These are phyloP conservation scores for Cryptosporidium bovis DNA, from an alignment of 169 alveolate species.

Conservation along the genomic window DNA sequence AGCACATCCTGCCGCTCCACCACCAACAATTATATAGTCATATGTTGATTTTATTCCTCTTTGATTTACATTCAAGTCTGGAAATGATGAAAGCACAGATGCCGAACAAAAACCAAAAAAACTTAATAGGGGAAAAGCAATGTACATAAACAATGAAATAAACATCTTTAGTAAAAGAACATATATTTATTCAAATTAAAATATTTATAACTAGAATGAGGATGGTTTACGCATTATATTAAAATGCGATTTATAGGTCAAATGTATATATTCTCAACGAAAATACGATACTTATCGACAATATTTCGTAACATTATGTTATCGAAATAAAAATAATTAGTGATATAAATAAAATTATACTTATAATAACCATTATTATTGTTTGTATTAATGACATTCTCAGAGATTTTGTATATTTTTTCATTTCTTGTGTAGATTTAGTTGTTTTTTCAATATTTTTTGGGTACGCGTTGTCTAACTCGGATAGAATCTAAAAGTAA, in stretches of 20 bases:
- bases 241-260: not conserved
- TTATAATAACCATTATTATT: constrained; percentile 2
- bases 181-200: too few relatives aligned
- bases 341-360: constrained; percentile 31
- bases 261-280: constrained; percentile 8
- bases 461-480: constrained; percentile 18
- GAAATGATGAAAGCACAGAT: not conserved
- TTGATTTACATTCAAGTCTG: not conserved
- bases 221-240: not conserved
- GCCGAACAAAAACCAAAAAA: not conserved
- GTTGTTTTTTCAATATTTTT: constrained; percentile 15
- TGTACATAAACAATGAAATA: not conserved
- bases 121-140: not conserved
- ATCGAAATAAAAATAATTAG: constrained; percentile 5
- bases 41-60: constrained; percentile 38
- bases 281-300: not conserved
- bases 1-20: constrained; percentile 82
- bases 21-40: constrained; percentile 81
- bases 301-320: constrained; percentile 32
- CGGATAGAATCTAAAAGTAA: constrained; percentile 26
- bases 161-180: constrained; percentile 4
- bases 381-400: constrained; percentile 14
- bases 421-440: constrained; percentile 47
- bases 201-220: not conserved
- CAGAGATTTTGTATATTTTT: constrained; percentile 2